Conservation (phyloP, 345 rosid species). For the Sisymbrium altissimum region DNA sequence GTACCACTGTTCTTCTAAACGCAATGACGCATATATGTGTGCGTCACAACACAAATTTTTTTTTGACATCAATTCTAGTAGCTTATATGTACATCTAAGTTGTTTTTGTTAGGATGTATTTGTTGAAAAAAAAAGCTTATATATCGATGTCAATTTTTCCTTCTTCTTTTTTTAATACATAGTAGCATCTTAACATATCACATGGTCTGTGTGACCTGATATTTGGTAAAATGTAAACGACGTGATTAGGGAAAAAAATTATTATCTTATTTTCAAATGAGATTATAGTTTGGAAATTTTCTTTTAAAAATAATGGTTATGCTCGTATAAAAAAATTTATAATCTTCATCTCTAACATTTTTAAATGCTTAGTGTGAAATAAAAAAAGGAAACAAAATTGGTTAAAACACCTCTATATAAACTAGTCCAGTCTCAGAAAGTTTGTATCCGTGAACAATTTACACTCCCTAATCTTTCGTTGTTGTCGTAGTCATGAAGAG, state of each 20-base stretch:
- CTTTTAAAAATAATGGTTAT: not conserved
- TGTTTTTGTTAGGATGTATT: no score
- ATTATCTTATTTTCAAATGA: no score
- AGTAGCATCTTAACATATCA: not conserved
- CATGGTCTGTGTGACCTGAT: not conserved
- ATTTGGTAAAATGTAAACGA: conserved; percentile 10
- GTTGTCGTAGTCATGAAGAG: not conserved
- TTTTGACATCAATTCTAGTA: no score
- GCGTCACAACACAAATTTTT: no score
- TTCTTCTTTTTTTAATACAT: no score
- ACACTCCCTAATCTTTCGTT: not conserved
- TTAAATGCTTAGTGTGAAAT: not conserved
- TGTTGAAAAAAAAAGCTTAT: no score
- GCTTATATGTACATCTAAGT: no score
- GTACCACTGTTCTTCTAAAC: no score
- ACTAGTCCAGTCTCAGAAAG: not conserved
- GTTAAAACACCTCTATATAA: conserved; percentile 1
- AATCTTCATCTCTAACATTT: not conserved
- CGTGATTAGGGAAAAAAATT: not conserved
- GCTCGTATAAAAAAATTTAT: not conserved
- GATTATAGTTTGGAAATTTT: no score
- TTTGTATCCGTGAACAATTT: not conserved
- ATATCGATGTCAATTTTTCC: no score
- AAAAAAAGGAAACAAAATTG: not conserved
- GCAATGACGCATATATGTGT: no score